Conservation (phyloP, 2,329 filamentous ascomycete genomes). For the Ambrosiella cleistominuta region DNA sequence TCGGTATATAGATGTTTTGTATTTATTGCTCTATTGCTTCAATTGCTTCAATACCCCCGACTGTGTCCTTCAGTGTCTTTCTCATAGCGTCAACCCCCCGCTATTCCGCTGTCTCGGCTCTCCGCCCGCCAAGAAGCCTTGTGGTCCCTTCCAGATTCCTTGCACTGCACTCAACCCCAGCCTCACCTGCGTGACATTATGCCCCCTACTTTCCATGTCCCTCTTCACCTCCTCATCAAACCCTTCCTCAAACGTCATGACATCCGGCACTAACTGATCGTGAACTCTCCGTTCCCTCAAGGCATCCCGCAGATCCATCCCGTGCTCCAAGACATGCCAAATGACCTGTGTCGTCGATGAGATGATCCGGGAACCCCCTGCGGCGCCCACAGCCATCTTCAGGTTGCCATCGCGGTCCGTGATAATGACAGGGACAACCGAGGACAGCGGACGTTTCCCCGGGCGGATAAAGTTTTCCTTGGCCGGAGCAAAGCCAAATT, state of each 20-base stretch:
- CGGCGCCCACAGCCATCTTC: slow-evolving; percentile 54
- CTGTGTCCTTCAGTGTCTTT: not conserved
- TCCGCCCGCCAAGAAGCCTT: slow-evolving; percentile 58
- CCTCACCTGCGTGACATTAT: slow-evolving; percentile 53
- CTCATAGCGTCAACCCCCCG: slow-evolving; percentile 37
- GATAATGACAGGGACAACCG: slow-evolving; percentile 63
- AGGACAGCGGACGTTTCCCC: slow-evolving; percentile 66
- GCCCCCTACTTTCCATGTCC: slow-evolving; percentile 45
- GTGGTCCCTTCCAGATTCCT: slow-evolving; percentile 43
- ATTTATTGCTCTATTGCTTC: not conserved
- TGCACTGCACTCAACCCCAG: slow-evolving; percentile 53
- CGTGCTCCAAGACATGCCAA: slow-evolving; percentile 52
- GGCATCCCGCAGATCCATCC: slow-evolving; percentile 40
- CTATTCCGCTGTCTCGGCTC: slow-evolving; percentile 61
- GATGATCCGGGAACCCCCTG: slow-evolving; percentile 70
- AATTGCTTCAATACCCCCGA: not conserved
- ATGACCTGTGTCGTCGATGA: slow-evolving; percentile 59
- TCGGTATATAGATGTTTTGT: not conserved
- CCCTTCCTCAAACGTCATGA: slow-evolving; percentile 46
- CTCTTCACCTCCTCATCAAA: slow-evolving; percentile 49
- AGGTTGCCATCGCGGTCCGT: slow-evolving; percentile 44
- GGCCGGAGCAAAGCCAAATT: slow-evolving; percentile 70
- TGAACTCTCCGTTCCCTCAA: slow-evolving; percentile 54
- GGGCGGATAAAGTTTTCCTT: slow-evolving; percentile 67
- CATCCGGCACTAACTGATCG: slow-evolving; percentile 64